Conservation (phyloP, 1,284 basidiomycete species). For the Malassezia globosa region DNA sequence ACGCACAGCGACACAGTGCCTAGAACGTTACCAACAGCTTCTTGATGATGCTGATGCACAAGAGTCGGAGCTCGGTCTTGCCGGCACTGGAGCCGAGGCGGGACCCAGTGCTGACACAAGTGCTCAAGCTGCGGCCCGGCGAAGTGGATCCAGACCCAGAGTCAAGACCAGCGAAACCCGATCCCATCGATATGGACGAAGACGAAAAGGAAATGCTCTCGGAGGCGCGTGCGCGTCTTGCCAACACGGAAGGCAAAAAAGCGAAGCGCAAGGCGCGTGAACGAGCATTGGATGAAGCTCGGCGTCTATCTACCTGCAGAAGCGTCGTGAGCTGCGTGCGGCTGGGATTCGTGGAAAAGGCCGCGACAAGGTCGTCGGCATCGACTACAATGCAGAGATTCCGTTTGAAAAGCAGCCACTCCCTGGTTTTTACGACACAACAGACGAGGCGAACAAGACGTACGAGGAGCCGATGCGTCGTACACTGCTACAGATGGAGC, state of each 20-base stretch:
- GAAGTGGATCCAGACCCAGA: constrained; percentile 99
- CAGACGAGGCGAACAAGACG: constrained; percentile 81
- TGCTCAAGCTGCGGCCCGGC: constrained; percentile 76
- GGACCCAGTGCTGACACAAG: constrained; percentile 81
- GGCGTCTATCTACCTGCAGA: constrained; percentile 89
- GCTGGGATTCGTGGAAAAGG: constrained; percentile 82
- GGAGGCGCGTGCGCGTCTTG: constrained; percentile 90
- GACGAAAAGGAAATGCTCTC: constrained; percentile 99
- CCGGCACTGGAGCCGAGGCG: constrained; percentile 63
- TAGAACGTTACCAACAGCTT: constrained; percentile 95
- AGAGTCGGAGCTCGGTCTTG: constrained; percentile 54
- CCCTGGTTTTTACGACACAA: constrained; percentile 91
- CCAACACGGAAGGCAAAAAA: constrained; percentile 99
- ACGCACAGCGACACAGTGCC: constrained; percentile 93
- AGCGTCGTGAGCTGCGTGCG: constrained; percentile 92
- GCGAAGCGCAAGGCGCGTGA: constrained; percentile 97
- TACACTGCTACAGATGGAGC: constrained; percentile 56
- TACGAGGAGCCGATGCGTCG: constrained; percentile 82
- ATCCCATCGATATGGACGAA: constrained; percentile 99
- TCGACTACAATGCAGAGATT: constrained; percentile 99
- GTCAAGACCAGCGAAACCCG: constrained; percentile 90
- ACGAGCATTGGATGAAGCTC: constrained; percentile 70
- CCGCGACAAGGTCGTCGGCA: constrained; percentile 79
- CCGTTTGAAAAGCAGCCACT: constrained; percentile 95
- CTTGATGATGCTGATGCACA: constrained; percentile 72